Percentiles rank a stretch among this genome's conserved stretches.
These are phyloP conservation scores for Striga hermonthica DNA, from an alignment of 305 asterid genomes.

Conservation along the genomic window DNA sequence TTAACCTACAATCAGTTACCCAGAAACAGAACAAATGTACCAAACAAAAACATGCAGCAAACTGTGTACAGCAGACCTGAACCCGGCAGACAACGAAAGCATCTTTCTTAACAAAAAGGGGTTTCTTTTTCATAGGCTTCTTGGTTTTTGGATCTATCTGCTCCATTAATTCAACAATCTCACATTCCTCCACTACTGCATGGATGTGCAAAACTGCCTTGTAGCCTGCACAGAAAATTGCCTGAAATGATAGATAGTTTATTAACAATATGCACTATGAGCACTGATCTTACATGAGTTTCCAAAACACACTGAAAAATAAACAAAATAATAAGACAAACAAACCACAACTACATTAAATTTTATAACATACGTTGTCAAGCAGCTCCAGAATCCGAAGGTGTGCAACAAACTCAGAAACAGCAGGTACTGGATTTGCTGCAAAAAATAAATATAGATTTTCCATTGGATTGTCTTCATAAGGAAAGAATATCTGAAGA, in stretches of 20 bases:
- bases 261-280: background rate
- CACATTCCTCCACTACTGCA: slow-evolving; percentile 89
- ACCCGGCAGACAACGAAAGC: slow-evolving; percentile 71
- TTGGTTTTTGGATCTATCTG: slow-evolving; percentile 86
- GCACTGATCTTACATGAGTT: too few species aligned
- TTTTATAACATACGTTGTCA: slow-evolving; percentile 57
- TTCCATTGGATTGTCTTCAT: background rate
- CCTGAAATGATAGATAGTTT: slow-evolving; percentile 47
- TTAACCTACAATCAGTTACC: too few species aligned
- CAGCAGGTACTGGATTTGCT: slow-evolving; percentile 72
- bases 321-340: slow-evolving; percentile 7
- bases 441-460: slow-evolving; percentile 33
- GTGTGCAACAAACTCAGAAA: slow-evolving; percentile 83
- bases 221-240: slow-evolving; percentile 94
- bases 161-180: slow-evolving; percentile 70
- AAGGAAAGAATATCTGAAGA: background rate
- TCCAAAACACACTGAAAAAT: background rate
- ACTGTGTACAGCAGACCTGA: too few species aligned
- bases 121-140: slow-evolving; percentile 77
- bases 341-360: slow-evolving; percentile 14
- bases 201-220: slow-evolving; percentile 94
- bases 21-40: too few species aligned
- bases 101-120: slow-evolving; percentile 83
- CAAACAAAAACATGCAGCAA: too few species aligned
- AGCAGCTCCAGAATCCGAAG: slow-evolving; percentile 84